Percentiles rank a stretch among this genome's conserved stretches.
These are phyloP conservation scores for Acacia acuminata DNA, from an alignment of 306 rosid genomes.

Conservation along the genomic window DNA sequence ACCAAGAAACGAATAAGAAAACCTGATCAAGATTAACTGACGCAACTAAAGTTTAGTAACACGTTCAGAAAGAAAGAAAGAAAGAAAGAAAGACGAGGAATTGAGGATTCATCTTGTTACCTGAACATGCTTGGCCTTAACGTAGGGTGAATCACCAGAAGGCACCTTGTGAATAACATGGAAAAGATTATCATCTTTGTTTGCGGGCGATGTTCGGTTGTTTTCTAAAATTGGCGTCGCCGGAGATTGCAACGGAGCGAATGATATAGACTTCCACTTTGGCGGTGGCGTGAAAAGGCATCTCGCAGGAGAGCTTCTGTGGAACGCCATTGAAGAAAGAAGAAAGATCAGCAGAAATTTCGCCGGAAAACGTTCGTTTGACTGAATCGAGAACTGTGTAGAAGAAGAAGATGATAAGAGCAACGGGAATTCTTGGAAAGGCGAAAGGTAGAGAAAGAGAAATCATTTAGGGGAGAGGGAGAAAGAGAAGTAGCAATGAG, in stretches of 20 bases:
- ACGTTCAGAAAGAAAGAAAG: background rate
- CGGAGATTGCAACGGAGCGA: constrained; percentile 32
- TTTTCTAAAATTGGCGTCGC: constrained; percentile 58
- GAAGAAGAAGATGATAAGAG: background rate
- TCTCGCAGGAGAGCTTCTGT: constrained; percentile 44
- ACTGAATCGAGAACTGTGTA: constrained; percentile 23
- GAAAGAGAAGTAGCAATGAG: constrained; percentile 29
- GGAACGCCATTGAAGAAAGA: constrained; percentile 12
- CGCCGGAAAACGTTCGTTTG: constrained; percentile 32
- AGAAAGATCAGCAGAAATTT: constrained; percentile 22
- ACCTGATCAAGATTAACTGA: constrained; percentile 18
- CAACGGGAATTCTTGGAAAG: constrained; percentile 1
- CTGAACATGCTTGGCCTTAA: constrained; percentile 94
- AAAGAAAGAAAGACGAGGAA: background rate
- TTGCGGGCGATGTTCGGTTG: constrained; percentile 49
- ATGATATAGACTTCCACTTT: constrained; percentile 41
- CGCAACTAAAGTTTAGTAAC: background rate
- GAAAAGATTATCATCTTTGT: constrained; percentile 55
- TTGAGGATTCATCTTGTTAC: constrained; percentile 33
- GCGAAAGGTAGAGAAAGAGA: background rate
- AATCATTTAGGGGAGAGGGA: constrained; percentile 23
- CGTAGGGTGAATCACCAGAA: constrained; percentile 90
- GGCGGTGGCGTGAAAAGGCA: constrained; percentile 65
- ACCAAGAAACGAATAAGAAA: constrained; percentile 33
- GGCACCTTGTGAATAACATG: constrained; percentile 84